Evolutionary conservation across 768 basidiomycete genomes (phyloP), one percentile per base, ranked within the genome.

Genomic region (Rhizopogon sp.): DNA sequence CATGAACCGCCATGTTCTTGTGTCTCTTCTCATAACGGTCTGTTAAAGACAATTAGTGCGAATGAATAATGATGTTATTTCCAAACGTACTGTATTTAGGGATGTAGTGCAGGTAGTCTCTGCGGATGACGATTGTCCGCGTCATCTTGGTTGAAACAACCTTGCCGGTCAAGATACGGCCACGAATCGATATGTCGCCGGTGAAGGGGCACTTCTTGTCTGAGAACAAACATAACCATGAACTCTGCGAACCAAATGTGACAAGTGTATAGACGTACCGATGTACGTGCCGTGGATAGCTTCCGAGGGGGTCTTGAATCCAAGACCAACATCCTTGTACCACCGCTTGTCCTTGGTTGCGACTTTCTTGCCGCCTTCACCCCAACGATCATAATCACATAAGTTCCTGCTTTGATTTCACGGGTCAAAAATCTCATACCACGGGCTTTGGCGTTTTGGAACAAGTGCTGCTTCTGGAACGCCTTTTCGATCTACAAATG

Each of bases 161-260:
- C 73, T 92, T 92, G 73, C 97, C 97, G 49, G 94, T 96, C 59
- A 99, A 79, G 76, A 99, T 99, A 66, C 97, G 95, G 54, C 97
- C 97, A 70, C 97, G 96, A 72, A 99, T 99, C 54, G 97, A 98
- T 66, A 99, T 79, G 63, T 93, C 79, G 61, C 96, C 91, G 61
- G 93, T 95, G 83, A 98, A 99, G 28, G 97, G 97, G 79, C 97
- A 99, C 78, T 99, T 99, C 82, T 98, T 98, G 84, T 99, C 97
- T 93, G 65, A 33, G 39, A 46, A 44, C 28, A 31, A 33, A 49
- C 14, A 49, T 37, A 25, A 37, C 22, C 1, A 16, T 49, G 14
- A 25, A 25, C 9, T 22, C 35, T 37, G 14, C 22, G 9, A 16
- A 31, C 43, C 20, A n/a, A 13, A 43, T 52, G 33, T 45, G 44